Evolutionary conservation across 805 yeast species (phyloP).

Genomic region (Pichia phayaonensis): DNA sequence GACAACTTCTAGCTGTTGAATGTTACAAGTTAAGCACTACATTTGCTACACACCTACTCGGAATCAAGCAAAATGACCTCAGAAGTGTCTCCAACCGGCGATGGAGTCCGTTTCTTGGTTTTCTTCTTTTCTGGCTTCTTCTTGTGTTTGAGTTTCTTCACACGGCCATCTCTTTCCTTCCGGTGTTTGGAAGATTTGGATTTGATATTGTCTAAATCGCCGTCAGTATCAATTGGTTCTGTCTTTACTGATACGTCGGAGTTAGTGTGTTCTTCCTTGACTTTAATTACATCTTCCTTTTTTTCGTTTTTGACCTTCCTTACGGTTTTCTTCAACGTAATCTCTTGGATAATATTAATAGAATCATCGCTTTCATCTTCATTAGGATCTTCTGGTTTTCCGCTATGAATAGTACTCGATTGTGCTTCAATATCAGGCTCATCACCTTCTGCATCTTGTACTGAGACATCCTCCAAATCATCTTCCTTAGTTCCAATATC

Average conservation of each 20-base stretch:
- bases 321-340: not conserved
- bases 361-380: conserved; percentile 10
- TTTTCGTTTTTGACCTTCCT: not conserved
- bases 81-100: not conserved
- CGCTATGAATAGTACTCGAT: not conserved
- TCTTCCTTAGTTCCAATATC: not conserved
- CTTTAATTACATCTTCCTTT: not conserved
- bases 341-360: not conserved
- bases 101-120: not conserved
- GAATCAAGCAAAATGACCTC: conserved; percentile 7
- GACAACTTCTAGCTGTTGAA: too few species aligned
- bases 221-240: not conserved
- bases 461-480: not conserved
- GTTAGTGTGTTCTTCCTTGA: not conserved
- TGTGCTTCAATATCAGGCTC: not conserved
- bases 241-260: not conserved
- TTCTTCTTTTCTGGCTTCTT: not conserved
- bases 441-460: not conserved
- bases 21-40: too few species aligned
- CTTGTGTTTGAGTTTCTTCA: not conserved
- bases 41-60: not conserved
- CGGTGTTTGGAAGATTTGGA: not conserved
- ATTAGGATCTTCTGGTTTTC: conserved; percentile 13
- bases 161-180: not conserved
- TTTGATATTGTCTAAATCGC: not conserved